A percentile compares a stretch with the other conserved stretches of the same genome.
phyloP scores from a whole-genome alignment of 441 rosid genomes.

The Adansonia madagascariensis region DNA sequence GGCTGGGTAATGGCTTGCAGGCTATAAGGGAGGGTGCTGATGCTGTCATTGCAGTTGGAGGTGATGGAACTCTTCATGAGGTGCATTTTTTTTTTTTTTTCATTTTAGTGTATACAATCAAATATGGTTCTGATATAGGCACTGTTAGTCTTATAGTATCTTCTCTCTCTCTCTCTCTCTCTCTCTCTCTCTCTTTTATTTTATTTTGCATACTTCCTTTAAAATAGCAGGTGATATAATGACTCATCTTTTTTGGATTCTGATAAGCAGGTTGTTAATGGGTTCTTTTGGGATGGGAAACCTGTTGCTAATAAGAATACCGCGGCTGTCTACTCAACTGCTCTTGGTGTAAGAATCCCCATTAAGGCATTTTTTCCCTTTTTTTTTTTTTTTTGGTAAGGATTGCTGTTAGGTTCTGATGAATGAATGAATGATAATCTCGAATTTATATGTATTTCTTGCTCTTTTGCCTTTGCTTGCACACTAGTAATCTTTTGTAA shows the following conservation, averaged over 20 bases:
- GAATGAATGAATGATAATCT: not conserved
- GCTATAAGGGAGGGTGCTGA: constrained; percentile 93
- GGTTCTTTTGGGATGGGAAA: constrained; percentile 90
- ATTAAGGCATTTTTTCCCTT: not conserved
- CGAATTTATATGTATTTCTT: constrained; percentile 20
- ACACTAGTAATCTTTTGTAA: not conserved
- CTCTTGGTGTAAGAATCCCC: constrained; percentile 83
- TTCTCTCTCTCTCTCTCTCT: not conserved
- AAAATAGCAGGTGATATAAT: not conserved
- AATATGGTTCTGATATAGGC: not conserved
- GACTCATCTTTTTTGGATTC: no score
- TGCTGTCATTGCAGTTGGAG: constrained; percentile 98
- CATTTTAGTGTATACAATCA: not conserved
- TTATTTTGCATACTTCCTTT: not conserved
- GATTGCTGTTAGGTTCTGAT: constrained; percentile 12
- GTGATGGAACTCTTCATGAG: constrained; percentile 98
- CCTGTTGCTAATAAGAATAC: constrained; percentile 53
- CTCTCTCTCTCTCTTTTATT: no score
- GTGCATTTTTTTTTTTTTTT: constrained; percentile 34
- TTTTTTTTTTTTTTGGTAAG: not conserved
- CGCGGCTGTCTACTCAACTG: constrained; percentile 65
- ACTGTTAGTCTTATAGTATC: not conserved
- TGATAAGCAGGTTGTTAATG: constrained; percentile 80
- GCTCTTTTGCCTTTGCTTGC: not conserved
- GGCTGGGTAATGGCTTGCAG: constrained; percentile 42